These are phyloP conservation scores for Lentinula detonsa DNA, from an alignment of 768 basidiomycete genomes.

Conservation along the genomic window DNA sequence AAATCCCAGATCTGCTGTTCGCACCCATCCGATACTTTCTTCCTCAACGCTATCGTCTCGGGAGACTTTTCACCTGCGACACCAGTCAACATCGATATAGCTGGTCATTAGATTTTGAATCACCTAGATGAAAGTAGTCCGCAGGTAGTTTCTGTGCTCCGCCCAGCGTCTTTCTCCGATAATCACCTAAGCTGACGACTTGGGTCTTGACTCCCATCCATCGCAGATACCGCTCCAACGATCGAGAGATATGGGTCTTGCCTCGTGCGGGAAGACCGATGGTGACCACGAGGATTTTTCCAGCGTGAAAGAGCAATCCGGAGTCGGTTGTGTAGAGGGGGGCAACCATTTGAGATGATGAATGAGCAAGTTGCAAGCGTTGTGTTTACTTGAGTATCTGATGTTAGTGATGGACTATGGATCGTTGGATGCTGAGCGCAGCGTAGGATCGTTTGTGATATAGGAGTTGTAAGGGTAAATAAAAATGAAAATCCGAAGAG, in stretches of 20 bases:
- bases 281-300: conserved; percentile 90
- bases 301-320: conserved; percentile 84
- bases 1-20: conserved; percentile 87
- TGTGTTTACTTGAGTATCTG: no score
- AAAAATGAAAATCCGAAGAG: no score
- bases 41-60: conserved; percentile 74
- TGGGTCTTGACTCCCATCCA: conserved; percentile 98
- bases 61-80: conserved; percentile 65
- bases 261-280: conserved; percentile 93
- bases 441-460: no score
- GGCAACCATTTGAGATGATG: conserved; percentile 62
- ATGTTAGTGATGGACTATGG: no score
- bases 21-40: conserved; percentile 73
- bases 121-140: conserved; percentile 88
- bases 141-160: conserved; percentile 81
- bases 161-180: conserved; percentile 84
- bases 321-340: conserved; percentile 92
- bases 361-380: no score
- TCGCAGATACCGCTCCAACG: conserved; percentile 80
- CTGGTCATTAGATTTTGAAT: conserved; percentile 9
- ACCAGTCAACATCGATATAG: conserved; percentile 3
- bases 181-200: conserved; percentile 94
- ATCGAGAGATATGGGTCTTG: conserved; percentile 94
- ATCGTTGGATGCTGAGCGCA: no score
- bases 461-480: no score